Evolutionary conservation across 2,329 filamentous ascomycete genomes (phyloP), one percentile per base, ranked within the genome.

Genomic region (Drechslerella stenobrocha): DNA sequence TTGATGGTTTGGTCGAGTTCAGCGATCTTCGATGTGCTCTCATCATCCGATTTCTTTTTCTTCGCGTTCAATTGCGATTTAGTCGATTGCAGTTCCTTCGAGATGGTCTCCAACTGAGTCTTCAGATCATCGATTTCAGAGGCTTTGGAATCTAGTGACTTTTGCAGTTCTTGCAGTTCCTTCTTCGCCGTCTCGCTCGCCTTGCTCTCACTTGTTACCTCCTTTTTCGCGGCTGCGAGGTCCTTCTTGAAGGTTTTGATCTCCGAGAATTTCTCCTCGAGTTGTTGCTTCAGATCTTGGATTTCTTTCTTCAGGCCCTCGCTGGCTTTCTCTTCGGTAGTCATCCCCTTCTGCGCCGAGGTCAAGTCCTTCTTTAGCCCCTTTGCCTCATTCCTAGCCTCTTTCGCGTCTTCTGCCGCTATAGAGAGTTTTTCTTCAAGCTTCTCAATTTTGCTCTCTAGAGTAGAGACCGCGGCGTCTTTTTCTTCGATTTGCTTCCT

Each of bases 401-500:
- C 72, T 52, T 75, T 74, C 18, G 72, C 73, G 65, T 73, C 71
- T 74, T 75, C 69, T 67, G 42, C 32, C 9, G 58, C 23, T 35
- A 51, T 24, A 11, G 48, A 44, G 2, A 63, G 44, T 26, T 69
- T 63, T 3, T 23, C 63, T 47, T 78, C 75, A 44, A 79, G 74
- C 18, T 78, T 78, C 57, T 76, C 76, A 50, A 74, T 74, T 46
- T 75, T 77, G 11, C 77, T 71, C 70, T 82, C 80, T 4, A 82
- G 75, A 1, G 77, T 74, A 2, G 76, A 73, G 32, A 82, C 78
- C 70, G 76, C 78, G 44, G 74, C 74, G 60, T 79, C 78, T 50
- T 79, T 77, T 60, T 80, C 77, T 51, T 77, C 75, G 30, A 81
- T 75, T 47, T 77, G 74, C 22, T 79, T 76, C 53, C 75, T 75